These are phyloP conservation scores for Diaporthe sp. DNA, from an alignment of 2,329 filamentous ascomycete genomes.

Conservation along the genomic window DNA sequence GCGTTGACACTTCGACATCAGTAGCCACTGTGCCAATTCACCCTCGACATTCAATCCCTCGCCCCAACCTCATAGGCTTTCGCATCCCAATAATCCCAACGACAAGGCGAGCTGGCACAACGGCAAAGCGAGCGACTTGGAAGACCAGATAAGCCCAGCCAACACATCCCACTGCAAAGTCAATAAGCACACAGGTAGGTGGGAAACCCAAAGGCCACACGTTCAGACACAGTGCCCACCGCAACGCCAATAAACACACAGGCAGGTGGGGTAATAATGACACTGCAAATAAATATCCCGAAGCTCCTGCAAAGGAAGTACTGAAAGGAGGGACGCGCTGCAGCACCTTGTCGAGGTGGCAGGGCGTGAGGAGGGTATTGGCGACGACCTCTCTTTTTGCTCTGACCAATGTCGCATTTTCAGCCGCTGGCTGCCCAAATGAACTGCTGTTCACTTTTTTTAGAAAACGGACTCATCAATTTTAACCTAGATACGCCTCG, in stretches of 20 bases:
- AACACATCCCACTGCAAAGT: neutral
- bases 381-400: neutral
- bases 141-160: neutral
- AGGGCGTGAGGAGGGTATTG: conserved; percentile 1
- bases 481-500: too few relatives aligned
- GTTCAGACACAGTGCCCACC: conserved; percentile 22
- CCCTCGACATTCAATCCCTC: neutral
- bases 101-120: conserved; percentile 5
- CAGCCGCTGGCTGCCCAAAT: too few relatives aligned
- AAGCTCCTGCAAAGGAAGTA: conserved; percentile 1
- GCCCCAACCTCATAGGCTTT: neutral
- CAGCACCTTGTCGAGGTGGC: conserved; percentile 10
- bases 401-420: neutral
- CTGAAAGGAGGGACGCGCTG: conserved; percentile 25
- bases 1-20: too few relatives aligned
- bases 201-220: neutral
- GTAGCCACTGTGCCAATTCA: neutral
- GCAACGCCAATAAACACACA: conserved; percentile 14
- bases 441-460: too few relatives aligned
- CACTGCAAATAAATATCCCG: conserved; percentile 23
- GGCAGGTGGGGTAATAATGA: neutral
- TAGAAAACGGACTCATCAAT: accelerated
- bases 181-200: conserved; percentile 2
- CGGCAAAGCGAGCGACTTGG: conserved; percentile 1
- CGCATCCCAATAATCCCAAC: neutral